Base-by-base conservation (phyloP, 495 filamentous ascomycete genomes). In the Aspergillus olivimuriae region DNA sequence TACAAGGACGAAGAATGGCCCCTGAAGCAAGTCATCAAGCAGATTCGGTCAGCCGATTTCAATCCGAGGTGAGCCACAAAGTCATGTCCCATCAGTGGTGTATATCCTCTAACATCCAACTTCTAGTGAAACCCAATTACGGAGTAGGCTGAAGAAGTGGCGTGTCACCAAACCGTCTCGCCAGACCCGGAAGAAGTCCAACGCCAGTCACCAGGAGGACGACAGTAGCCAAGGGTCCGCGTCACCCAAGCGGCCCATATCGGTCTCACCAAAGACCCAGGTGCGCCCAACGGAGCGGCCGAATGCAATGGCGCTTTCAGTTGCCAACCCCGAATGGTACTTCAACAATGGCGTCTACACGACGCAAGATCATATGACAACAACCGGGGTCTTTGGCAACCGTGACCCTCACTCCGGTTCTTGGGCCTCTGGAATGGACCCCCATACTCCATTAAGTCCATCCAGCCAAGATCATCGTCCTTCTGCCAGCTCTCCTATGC, bases 1-100 rank as follows among this genome's bases (percentile, higher is more conserved):
- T 74, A 74, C 44, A 72, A 70, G 53, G 68, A 71, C 18, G 68
- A 74, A 32, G 68, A 70, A 63, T 72, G 66, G 67, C 68, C 70
- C 3, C 55, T 74, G 33, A 74, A 72, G 41, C 69, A 69, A 38
- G 70, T 74, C 34, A 72, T 72, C 43, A 72, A 72, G 48, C 61
- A 70, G 47, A 71, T 74, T 23, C 67, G 69, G 10, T 65, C 66
- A 1, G 63, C 65, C 18, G 66, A 74, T 43, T 74, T 74, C 51
- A 65, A 74, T 44, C 70, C 70, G 6, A 72, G 66, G 70, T 74
- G 34, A 50, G 61, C 43, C 1, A 9, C 20, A 7, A 11, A 32
- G 28, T n/a, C 17, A 16, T 7, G 12, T 33, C n/a, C 2, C n/a
- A 33, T 0, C 8, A 18, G 6, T 45, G 15, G 19, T 20, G 21